A percentile compares a stretch with the other conserved stretches of the same genome.
Evolutionary conservation across 805 yeast species (phyloP).

Genomic region (Priceomyces carsonii): DNA sequence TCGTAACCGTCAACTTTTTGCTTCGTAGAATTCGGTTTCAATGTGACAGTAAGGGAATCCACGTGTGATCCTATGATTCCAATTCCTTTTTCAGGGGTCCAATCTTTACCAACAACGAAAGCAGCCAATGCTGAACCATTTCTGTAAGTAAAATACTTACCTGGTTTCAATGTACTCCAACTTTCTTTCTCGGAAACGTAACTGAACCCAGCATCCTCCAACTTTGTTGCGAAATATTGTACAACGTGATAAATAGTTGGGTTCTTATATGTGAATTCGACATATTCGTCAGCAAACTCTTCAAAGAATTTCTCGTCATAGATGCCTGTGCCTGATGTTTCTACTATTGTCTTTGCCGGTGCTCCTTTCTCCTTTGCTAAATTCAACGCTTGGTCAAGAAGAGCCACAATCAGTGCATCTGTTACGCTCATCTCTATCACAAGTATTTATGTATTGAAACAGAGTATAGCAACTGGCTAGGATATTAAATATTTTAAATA

Average conservation of each 20-base stretch:
- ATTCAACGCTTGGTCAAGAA: too few relatives aligned
- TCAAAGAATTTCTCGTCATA: slow-evolving; percentile 22
- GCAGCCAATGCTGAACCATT: slow-evolving; percentile 38
- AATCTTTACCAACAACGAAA: slow-evolving; percentile 36
- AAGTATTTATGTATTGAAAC: too few relatives aligned
- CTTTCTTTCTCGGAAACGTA: slow-evolving; percentile 63
- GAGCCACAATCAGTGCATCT: too few relatives aligned
- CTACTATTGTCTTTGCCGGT: too few relatives aligned
- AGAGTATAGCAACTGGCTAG: too few relatives aligned
- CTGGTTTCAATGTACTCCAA: slow-evolving; percentile 50
- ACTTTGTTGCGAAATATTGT: slow-evolving; percentile 44
- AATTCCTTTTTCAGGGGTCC: slow-evolving; percentile 32
- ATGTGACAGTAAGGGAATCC: slow-evolving; percentile 37
- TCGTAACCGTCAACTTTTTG: slow-evolving; percentile 31
- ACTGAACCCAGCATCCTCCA: slow-evolving; percentile 61
- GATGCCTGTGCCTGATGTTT: not conserved
- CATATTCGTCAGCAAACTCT: slow-evolving; percentile 48
- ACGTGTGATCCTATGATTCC: slow-evolving; percentile 34
- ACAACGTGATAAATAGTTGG: slow-evolving; percentile 82
- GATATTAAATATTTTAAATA: too few relatives aligned
- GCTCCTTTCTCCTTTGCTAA: too few relatives aligned
- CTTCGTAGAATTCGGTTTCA: slow-evolving; percentile 31
- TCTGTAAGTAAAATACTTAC: slow-evolving; percentile 52
- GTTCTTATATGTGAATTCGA: slow-evolving; percentile 67
- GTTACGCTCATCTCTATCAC: too few relatives aligned